Base-by-base conservation (phyloP, 1,284 basidiomycete species). In the Cutaneotrichosporon spelunceum region DNA sequence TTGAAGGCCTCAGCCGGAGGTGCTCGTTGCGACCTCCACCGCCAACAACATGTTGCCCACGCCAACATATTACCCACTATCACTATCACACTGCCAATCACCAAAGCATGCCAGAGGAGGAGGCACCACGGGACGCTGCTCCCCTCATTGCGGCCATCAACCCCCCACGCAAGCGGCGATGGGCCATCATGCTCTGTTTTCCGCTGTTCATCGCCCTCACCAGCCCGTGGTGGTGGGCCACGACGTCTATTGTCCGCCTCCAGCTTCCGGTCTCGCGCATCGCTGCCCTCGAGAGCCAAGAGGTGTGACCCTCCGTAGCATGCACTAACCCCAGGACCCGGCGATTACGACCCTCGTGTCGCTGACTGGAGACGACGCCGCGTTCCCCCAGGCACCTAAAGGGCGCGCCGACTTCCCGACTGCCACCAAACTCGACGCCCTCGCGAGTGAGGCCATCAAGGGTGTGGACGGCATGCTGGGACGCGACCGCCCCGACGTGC, bases 151-250 rank as follows among this genome's bases (percentile, higher is more conserved):
- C 14, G 34, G 36, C 49, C 19, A 50, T 62, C 60, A 77, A 76
- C 60, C 71, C 72, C 21, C 59, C 73, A 1, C 48, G 45, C 2
- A 53, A 24, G 10, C 52, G 61, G 13, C 66, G 74, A 6, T 53
- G 75, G 30, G 48, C 69, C 9, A 68, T 71, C 27, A 62, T 91
- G 60, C 76, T 82, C 6, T 85, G 88, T 0, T 94, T 93, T 75
- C 91, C 91, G 84, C 63, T 84, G 30, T 80, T 91, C 34, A 82
- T 93, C 24, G 65, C 93, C 24, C 78, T 90, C 8, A 86, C 87
- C 1, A 61, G 91, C 21, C 93, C 93, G 4, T 82, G 90, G 50
- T 96, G 93, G 93, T 95, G 90, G 90, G 83, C 81, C 52, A 87
- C 89, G 24, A 95, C 93, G 3, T 89, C 88, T 64, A 93, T 95